These are phyloP conservation scores for Apiotrichum brassicae DNA, from an alignment of 1,284 basidiomycete genomes.

Conservation along the genomic window DNA sequence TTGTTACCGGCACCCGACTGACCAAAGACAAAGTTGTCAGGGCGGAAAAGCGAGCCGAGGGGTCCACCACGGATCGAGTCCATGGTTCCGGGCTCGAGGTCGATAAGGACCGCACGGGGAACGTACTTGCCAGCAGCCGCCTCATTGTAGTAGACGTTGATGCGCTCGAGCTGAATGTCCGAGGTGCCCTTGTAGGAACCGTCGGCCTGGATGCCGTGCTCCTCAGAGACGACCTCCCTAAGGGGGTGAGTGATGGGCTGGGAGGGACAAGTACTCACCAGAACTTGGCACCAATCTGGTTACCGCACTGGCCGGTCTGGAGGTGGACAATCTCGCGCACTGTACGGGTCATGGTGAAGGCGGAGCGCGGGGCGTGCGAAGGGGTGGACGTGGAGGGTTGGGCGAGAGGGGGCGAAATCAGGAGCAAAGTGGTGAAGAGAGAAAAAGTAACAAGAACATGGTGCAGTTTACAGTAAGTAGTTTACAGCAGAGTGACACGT, in stretches of 20 bases:
- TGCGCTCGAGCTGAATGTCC: slow-evolving; percentile 95
- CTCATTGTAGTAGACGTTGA: slow-evolving; percentile 94
- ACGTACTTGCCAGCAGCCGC: slow-evolving; percentile 86
- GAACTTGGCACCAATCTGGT: slow-evolving; percentile 99
- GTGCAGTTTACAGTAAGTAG: no score
- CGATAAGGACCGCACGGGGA: slow-evolving; percentile 88
- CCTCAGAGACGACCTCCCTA: slow-evolving; percentile 69
- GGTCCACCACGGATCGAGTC: slow-evolving; percentile 74
- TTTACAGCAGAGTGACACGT: slow-evolving; percentile 1
- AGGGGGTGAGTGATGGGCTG: slow-evolving; percentile 5
- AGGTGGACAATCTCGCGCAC: slow-evolving; percentile 96
- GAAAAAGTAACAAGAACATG: not conserved
- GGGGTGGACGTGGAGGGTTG: not conserved
- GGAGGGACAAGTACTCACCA: slow-evolving; percentile 63
- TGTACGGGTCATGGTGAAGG: slow-evolving; percentile 27
- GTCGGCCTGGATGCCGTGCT: slow-evolving; percentile 91
- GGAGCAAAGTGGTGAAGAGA: not conserved
- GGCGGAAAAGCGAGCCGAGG: slow-evolving; percentile 52
- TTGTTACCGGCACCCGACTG: slow-evolving; percentile 55
- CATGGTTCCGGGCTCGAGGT: slow-evolving; percentile 96
- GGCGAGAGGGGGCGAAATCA: not conserved
- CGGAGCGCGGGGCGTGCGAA: not conserved
- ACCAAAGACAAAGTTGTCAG: slow-evolving; percentile 57
- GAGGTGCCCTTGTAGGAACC: slow-evolving; percentile 87
- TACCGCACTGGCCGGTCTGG: slow-evolving; percentile 94